These are phyloP conservation scores for Neofusicoccum parvum DNA, from an alignment of 2,329 filamentous ascomycete species.

Conservation along the genomic window DNA sequence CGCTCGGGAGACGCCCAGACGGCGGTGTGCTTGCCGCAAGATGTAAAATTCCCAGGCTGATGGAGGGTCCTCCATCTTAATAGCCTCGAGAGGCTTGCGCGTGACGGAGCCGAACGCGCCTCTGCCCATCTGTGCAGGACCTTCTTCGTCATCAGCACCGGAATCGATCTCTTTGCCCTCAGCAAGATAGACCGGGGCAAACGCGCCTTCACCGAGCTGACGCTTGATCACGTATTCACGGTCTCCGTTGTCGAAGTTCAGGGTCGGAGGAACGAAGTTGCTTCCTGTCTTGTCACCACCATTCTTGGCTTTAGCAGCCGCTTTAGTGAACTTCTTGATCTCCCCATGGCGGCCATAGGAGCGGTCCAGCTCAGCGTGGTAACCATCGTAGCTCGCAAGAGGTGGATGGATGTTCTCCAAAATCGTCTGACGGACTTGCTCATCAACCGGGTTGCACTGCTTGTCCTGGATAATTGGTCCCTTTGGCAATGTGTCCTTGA, in stretches of 20 bases:
- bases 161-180: constrained; percentile 67
- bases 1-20: constrained; percentile 72
- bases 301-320: constrained; percentile 59
- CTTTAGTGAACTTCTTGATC: constrained; percentile 80
- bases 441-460: constrained; percentile 88
- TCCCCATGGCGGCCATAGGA: constrained; percentile 69
- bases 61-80: constrained; percentile 92
- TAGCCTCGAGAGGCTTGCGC: constrained; percentile 71
- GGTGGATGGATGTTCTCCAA: constrained; percentile 73
- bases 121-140: constrained; percentile 61
- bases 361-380: constrained; percentile 69
- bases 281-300: constrained; percentile 63
- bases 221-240: constrained; percentile 76
- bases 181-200: constrained; percentile 91
- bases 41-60: constrained; percentile 96
- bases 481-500: constrained; percentile 51
- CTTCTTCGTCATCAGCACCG: constrained; percentile 47
- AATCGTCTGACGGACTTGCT: constrained; percentile 72
- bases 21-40: constrained; percentile 77
- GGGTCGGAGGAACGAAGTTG: constrained; percentile 60
- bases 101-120: constrained; percentile 57
- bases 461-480: constrained; percentile 77
- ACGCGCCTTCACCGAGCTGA: constrained; percentile 90
- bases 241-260: constrained; percentile 67
- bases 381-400: constrained; percentile 74